phyloP scores from a whole-genome alignment of 306 rosid genomes.

The Rosa chinensis region DNA sequence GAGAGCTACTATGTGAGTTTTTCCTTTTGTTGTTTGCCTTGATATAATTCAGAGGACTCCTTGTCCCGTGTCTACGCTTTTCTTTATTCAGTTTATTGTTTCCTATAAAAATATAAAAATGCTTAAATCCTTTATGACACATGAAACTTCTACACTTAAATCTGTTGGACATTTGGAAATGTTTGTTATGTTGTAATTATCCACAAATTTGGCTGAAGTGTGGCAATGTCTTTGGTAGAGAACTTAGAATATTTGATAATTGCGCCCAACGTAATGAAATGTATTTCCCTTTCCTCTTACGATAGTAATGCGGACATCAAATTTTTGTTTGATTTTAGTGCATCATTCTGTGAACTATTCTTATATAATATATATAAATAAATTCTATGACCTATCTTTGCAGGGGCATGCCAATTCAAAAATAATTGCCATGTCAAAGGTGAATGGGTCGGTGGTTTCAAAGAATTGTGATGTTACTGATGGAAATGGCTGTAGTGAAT shows the following conservation, averaged over 20 bases:
- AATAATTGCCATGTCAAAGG: conserved; percentile 29
- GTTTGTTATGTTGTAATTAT: not conserved
- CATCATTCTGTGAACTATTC: not conserved
- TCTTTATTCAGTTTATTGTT: not conserved
- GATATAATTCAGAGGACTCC: not conserved
- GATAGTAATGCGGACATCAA: not conserved
- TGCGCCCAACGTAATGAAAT: not conserved
- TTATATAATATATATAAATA: not conserved
- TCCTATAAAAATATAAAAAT: not conserved
- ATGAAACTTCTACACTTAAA: not conserved
- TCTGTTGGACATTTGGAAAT: not conserved
- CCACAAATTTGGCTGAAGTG: not conserved
- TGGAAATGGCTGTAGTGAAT: conserved; percentile 45
- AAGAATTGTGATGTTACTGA: conserved; percentile 39
- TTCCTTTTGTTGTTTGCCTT: not conserved
- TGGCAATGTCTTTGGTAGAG: not conserved
- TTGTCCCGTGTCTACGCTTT: not conserved
- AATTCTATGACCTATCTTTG: not conserved
- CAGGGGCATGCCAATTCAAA: conserved; percentile 48
- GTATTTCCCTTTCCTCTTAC: not conserved
- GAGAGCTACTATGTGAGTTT: not conserved
- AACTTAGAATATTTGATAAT: not conserved
- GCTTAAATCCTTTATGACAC: not conserved
- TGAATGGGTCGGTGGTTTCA: conserved; percentile 28
- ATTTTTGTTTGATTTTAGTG: not conserved